These are phyloP conservation scores for Geoglossum cookeanum DNA, from an alignment of 2,329 filamentous ascomycete species.

Conservation along the genomic window DNA sequence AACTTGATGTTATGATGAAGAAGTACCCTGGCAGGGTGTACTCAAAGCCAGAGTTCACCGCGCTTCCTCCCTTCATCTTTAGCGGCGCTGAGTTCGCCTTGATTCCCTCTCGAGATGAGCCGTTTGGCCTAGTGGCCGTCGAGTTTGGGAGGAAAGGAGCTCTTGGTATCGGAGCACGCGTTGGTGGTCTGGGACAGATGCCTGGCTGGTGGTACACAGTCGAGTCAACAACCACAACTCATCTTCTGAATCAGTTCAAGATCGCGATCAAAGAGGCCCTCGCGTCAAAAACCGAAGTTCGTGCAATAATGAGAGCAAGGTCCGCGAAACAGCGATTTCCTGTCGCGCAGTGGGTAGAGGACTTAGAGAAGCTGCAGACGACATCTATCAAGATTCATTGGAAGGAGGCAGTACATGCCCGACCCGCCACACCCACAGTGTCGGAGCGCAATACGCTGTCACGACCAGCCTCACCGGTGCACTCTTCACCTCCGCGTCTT, in stretches of 20 bases:
- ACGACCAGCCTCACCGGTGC: neutral
- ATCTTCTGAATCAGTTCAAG: conserved; percentile 46
- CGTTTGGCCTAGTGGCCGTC: conserved; percentile 48
- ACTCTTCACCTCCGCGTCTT: neutral
- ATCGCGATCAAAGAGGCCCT: conserved; percentile 42
- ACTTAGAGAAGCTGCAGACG: conserved; percentile 40
- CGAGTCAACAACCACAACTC: conserved; percentile 42
- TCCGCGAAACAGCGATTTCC: conserved; percentile 48
- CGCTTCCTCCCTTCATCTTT: conserved; percentile 47
- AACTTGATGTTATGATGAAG: conserved; percentile 44
- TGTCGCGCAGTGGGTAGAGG: conserved; percentile 48
- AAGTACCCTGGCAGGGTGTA: conserved; percentile 45
- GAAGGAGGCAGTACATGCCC: conserved; percentile 20
- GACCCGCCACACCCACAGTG: neutral
- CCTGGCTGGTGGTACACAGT: conserved; percentile 54
- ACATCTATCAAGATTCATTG: conserved; percentile 39
- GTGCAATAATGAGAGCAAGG: conserved; percentile 43
- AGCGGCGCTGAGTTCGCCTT: conserved; percentile 48
- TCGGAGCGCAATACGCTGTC: neutral
- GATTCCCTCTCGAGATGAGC: conserved; percentile 49
- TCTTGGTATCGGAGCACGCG: conserved; percentile 44
- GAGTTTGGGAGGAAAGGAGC: conserved; percentile 51
- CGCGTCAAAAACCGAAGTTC: conserved; percentile 33
- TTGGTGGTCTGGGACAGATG: conserved; percentile 49
- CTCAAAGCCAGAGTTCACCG: conserved; percentile 48